Conservation (phyloP, 2,329 filamentous ascomycete species). For the Sporothrix curviconia region DNA sequence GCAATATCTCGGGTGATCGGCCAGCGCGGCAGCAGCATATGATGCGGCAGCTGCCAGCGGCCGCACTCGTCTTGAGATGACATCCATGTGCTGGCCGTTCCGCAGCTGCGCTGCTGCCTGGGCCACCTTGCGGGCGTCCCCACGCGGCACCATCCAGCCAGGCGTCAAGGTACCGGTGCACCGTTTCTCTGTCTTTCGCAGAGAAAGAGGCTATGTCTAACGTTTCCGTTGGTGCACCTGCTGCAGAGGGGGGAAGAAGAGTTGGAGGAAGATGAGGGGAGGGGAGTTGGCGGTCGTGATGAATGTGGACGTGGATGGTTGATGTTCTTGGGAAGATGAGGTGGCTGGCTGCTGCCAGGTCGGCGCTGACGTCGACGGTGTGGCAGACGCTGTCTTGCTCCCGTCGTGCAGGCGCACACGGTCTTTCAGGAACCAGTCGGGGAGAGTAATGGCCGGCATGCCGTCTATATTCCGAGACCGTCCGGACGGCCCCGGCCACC, state of each 20-base stretch:
- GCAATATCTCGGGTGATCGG: background rate
- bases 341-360: constrained; percentile 17
- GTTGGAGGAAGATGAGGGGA: background rate
- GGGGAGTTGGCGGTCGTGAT: background rate
- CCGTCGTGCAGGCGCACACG: constrained; percentile 37
- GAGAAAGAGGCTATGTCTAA: constrained; percentile 12
- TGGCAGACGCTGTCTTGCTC: background rate
- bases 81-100: background rate
- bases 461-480: constrained; percentile 7
- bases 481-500: constrained; percentile 18
- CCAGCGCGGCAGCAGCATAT: constrained; percentile 10
- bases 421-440: constrained; percentile 48
- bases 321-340: constrained; percentile 12
- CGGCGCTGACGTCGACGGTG: constrained; percentile 24
- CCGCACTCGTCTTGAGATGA: constrained; percentile 10
- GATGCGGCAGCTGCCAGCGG: constrained; percentile 7
- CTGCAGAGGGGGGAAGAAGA: background rate
- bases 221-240: background rate
- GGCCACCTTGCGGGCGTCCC: constrained; percentile 13
- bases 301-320: too few relatives aligned
- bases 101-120: constrained; percentile 6
- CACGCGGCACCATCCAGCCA: constrained; percentile 16
- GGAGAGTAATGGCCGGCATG: constrained; percentile 47
- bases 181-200: constrained; percentile 17
- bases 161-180: constrained; percentile 11